Percentiles rank a stretch among this genome's conserved stretches.
These are phyloP conservation scores for Aspergillus conjunctus DNA, from an alignment of 495 filamentous ascomycete genomes.

Conservation along the genomic window DNA sequence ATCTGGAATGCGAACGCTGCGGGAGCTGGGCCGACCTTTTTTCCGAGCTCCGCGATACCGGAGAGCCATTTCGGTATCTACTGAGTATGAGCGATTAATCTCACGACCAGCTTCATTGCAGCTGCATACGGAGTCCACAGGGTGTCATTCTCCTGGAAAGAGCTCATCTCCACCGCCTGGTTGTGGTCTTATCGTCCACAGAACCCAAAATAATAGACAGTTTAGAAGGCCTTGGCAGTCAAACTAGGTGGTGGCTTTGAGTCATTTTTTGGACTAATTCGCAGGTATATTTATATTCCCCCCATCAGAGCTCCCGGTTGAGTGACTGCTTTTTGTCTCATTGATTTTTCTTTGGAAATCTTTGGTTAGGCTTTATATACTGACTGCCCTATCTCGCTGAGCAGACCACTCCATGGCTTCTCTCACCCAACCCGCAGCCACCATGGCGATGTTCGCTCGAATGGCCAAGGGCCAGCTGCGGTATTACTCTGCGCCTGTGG, in stretches of 20 bases:
- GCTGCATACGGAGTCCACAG: slow-evolving; percentile 4
- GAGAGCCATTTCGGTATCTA: slow-evolving; percentile 22
- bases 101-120: neutral
- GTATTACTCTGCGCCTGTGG: slow-evolving; percentile 63
- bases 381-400: neutral
- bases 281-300: slow-evolving; percentile 12
- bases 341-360: neutral
- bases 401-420: slow-evolving; percentile 32
- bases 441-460: slow-evolving; percentile 42
- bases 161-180: slow-evolving; percentile 7
- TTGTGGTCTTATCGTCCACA: slow-evolving; percentile 16
- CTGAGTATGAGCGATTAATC: slow-evolving; percentile 10
- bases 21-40: slow-evolving; percentile 32
- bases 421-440: slow-evolving; percentile 32
- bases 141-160: slow-evolving; percentile 8
- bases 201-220: slow-evolving; percentile 6
- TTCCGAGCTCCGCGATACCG: slow-evolving; percentile 40
- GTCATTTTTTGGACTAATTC: slow-evolving; percentile 20
- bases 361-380: neutral
- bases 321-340: slow-evolving; percentile 1
- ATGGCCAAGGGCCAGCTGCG: slow-evolving; percentile 50
- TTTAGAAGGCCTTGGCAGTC: neutral
- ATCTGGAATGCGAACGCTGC: slow-evolving; percentile 23
- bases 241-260: slow-evolving; percentile 19
- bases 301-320: neutral